Evolutionary conservation across 169 alveolate genomes (phyloP).

Genomic region (Plasmodium sp.): DNA sequence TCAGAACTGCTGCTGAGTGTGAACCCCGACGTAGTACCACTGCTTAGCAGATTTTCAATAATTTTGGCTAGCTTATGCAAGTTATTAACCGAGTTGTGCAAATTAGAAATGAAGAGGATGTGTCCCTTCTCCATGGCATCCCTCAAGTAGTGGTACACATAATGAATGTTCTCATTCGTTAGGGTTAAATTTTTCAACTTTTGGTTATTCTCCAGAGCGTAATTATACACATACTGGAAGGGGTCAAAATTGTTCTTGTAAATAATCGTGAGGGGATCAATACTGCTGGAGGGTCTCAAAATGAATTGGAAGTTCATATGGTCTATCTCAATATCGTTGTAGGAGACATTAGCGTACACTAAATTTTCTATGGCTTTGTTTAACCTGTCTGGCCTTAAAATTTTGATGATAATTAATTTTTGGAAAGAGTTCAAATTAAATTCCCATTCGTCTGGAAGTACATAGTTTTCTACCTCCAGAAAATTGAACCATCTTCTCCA

Average conservation of each 20-base stretch:
- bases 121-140: constrained; percentile 72
- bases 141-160: constrained; percentile 34
- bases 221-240: constrained; percentile 55
- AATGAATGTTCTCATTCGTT: constrained; percentile 55
- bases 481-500: constrained; percentile 76
- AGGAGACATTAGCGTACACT: constrained; percentile 31
- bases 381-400: constrained; percentile 75
- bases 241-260: constrained; percentile 63
- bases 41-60: constrained; percentile 24
- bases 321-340: constrained; percentile 59
- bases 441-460: constrained; percentile 76
- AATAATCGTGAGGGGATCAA: constrained; percentile 56
- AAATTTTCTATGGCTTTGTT: constrained; percentile 71
- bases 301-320: constrained; percentile 62
- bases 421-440: constrained; percentile 71
- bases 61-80: constrained; percentile 37
- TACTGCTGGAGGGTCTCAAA: constrained; percentile 41
- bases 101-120: constrained; percentile 57
- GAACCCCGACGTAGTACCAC: not conserved
- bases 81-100: constrained; percentile 32
- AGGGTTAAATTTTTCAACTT: constrained; percentile 49
- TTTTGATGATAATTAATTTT: constrained; percentile 69
- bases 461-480: constrained; percentile 62
- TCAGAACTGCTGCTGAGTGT: constrained; percentile 12
- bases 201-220: constrained; percentile 49